Percentiles rank a stretch among this genome's conserved stretches.
Evolutionary conservation across 805 yeast species (phyloP).

Genomic region (Starmerella potacharoeniae): DNA sequence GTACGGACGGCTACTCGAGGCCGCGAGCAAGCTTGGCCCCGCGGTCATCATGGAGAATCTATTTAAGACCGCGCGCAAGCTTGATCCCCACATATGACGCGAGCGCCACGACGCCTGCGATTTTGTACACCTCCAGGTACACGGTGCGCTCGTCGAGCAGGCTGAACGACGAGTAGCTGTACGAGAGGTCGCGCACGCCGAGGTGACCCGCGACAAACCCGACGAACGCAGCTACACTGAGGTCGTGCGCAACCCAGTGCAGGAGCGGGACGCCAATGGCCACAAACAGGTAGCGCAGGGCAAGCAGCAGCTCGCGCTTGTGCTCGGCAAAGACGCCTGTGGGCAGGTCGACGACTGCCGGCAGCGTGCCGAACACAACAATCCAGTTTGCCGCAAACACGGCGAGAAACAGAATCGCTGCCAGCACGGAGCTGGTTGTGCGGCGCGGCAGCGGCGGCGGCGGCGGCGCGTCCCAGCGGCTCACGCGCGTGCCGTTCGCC

Average conservation of each 20-base stretch:
- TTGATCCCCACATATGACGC: not conserved
- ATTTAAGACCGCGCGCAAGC: conserved; percentile 2
- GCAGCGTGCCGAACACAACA: not conserved
- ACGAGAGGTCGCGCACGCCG: not conserved
- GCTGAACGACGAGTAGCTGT: not conserved
- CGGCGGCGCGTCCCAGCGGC: not conserved
- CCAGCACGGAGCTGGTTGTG: not conserved
- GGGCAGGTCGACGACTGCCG: not conserved
- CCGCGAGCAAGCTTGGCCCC: too few relatives aligned
- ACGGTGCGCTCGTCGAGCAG: not conserved
- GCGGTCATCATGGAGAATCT: too few relatives aligned
- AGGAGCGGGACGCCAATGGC: not conserved
- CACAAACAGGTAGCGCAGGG: not conserved
- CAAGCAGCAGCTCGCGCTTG: not conserved
- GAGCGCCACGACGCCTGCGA: not conserved
- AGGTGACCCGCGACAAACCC: not conserved
- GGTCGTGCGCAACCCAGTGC: not conserved
- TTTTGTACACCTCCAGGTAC: not conserved
- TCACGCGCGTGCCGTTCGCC: not conserved
- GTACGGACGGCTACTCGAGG: not conserved
- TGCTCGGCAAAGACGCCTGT: not conserved
- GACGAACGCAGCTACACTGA: not conserved
- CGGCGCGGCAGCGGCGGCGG: not conserved
- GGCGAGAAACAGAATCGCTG: not conserved
- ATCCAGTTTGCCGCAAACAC: not conserved